Evolutionary conservation across 441 rosid species (phyloP).

Genomic region (Adansonia gregorii): DNA sequence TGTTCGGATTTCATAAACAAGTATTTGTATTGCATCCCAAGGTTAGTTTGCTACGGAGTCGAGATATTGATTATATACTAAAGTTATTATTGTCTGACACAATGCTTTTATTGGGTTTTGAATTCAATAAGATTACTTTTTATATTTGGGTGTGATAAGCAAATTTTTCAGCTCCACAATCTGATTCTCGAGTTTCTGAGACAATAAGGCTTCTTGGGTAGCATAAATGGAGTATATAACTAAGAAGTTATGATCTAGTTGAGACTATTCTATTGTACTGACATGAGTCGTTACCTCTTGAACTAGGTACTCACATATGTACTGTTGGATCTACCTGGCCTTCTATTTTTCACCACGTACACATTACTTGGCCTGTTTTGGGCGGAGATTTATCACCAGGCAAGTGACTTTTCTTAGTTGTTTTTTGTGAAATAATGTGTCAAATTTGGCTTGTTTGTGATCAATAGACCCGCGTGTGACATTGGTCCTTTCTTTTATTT

Average conservation of each 20-base stretch:
- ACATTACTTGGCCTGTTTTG: constrained; percentile 87
- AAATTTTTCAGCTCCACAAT: background rate
- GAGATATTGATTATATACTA: background rate
- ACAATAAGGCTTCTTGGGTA: background rate
- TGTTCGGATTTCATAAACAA: constrained; percentile 84
- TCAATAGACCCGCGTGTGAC: constrained; percentile 12
- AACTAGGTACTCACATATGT: constrained; percentile 65
- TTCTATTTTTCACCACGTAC: constrained; percentile 86
- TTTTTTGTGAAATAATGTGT: background rate
- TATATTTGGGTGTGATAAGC: background rate
- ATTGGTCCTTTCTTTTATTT: constrained; percentile 9
- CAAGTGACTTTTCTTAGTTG: constrained; percentile 34
- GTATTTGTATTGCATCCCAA: constrained; percentile 75
- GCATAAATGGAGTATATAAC: background rate
- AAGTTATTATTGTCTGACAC: background rate
- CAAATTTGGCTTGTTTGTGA: background rate
- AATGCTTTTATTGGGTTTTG: background rate
- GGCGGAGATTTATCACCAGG: constrained; percentile 99
- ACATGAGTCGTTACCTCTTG: constrained; percentile 27
- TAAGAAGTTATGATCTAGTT: background rate
- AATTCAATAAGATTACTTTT: background rate
- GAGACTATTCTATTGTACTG: constrained; percentile 14
- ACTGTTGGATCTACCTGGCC: constrained; percentile 82
- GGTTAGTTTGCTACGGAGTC: constrained; percentile 53
- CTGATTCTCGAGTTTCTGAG: background rate